Evolutionary conservation across 306 rosid genomes (phyloP).

Genomic region (cucumber (Cucumis sativus)): Cucumber_9930_V3 NC_026656.2:8051501-8052000

Average conservation of each 20-base stretch:
- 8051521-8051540: background rate
- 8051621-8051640: background rate
- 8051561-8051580: background rate
- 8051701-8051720: background rate
- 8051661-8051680: background rate
- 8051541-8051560: background rate
- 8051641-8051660: background rate
- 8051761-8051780: background rate
- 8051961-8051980: too few relatives aligned
- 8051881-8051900: too few relatives aligned
- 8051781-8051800: too few relatives aligned
- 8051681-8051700: background rate
- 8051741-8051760: background rate
- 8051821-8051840: too few relatives aligned
- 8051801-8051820: too few relatives aligned
- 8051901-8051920: too few relatives aligned
- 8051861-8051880: too few relatives aligned
- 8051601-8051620: background rate
- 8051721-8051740: background rate
- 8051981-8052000: too few relatives aligned
- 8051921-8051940: too few relatives aligned
- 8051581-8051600: background rate
- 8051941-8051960: too few relatives aligned
- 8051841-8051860: too few relatives aligned
- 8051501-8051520: conserved; percentile 78